Conservation (phyloP, 495 filamentous ascomycete species). For the Penicillium lividum region DNA sequence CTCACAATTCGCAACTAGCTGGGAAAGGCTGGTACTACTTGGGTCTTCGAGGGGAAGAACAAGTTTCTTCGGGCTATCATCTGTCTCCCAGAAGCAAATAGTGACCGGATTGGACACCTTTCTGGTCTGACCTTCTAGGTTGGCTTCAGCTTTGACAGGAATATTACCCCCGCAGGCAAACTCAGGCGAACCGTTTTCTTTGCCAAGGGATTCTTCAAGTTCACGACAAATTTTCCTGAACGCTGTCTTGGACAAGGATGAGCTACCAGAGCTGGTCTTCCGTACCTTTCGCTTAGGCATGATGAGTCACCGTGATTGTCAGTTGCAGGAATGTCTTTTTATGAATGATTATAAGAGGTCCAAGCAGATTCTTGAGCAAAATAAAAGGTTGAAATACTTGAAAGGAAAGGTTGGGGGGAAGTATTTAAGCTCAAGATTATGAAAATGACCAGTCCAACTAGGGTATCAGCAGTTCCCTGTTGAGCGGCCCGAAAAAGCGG, state of each 20-base stretch:
- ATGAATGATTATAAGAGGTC: no score
- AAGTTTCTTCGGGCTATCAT: neutral
- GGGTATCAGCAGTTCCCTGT: no score
- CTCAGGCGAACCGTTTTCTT: neutral
- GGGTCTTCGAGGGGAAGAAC: neutral
- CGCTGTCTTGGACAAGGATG: neutral
- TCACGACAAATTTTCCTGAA: neutral
- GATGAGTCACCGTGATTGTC: neutral
- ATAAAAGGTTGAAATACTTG: no score
- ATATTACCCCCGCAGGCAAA: neutral
- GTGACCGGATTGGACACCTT: neutral
- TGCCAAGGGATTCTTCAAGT: neutral
- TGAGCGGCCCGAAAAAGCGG: no score
- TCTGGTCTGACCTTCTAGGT: neutral
- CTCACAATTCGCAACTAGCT: constrained; percentile 37
- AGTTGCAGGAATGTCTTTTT: no score
- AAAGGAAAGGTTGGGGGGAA: no score
- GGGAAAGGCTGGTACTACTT: neutral
- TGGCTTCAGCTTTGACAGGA: neutral
- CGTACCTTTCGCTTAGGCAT: constrained; percentile 1
- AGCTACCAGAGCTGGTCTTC: neutral
- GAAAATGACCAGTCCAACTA: no score
- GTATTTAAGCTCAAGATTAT: no score
- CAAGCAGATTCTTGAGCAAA: no score
- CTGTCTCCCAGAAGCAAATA: neutral